A percentile compares a stretch with the other conserved stretches of the same genome.
These are phyloP conservation scores for Cyberlindnera americana DNA, from an alignment of 805 yeast genomes.

Conservation along the genomic window DNA sequence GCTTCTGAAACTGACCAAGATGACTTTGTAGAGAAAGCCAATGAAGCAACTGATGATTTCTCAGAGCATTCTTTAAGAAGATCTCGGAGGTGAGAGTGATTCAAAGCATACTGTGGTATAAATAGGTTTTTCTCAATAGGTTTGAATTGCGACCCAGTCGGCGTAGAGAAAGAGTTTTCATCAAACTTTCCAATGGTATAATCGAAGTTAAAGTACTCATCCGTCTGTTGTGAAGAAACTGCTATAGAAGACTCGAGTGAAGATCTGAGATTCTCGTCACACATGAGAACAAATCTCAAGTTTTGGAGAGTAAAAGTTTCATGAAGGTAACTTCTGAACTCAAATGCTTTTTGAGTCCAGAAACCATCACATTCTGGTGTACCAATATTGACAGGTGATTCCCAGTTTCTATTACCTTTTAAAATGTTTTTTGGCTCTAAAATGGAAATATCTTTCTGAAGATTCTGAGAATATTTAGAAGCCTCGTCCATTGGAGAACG, in stretches of 20 bases:
- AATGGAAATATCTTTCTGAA: conserved; percentile 36
- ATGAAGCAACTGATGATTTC: conserved; percentile 29
- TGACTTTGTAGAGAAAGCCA: conserved; percentile 33
- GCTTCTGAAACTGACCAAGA: conserved; percentile 32
- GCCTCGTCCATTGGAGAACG: conserved; percentile 47
- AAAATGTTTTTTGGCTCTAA: conserved; percentile 39
- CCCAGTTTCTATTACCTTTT: conserved; percentile 36
- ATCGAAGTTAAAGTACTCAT: conserved; percentile 43
- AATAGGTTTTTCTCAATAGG: conserved; percentile 31
- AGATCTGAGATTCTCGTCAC: conserved; percentile 19
- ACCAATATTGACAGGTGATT: conserved; percentile 23
- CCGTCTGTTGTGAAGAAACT: conserved; percentile 22
- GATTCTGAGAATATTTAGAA: conserved; percentile 34
- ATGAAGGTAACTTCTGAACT: conserved; percentile 34
- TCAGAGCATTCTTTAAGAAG: conserved; percentile 25
- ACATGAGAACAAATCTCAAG: conserved; percentile 33
- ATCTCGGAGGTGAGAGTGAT: conserved; percentile 27
- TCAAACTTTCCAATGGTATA: conserved; percentile 28
- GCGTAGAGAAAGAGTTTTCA: background rate
- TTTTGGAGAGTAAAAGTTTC: conserved; percentile 30
- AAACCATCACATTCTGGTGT: conserved; percentile 31
- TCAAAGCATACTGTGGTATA: conserved; percentile 32
- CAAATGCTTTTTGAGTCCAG: conserved; percentile 41
- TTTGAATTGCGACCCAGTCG: background rate
- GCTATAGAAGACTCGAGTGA: background rate